Percentiles rank a stretch among this genome's conserved stretches.
Conservation (phyloP, 2,329 filamentous ascomycete species). For the Fusarium verticillioides region DNA sequence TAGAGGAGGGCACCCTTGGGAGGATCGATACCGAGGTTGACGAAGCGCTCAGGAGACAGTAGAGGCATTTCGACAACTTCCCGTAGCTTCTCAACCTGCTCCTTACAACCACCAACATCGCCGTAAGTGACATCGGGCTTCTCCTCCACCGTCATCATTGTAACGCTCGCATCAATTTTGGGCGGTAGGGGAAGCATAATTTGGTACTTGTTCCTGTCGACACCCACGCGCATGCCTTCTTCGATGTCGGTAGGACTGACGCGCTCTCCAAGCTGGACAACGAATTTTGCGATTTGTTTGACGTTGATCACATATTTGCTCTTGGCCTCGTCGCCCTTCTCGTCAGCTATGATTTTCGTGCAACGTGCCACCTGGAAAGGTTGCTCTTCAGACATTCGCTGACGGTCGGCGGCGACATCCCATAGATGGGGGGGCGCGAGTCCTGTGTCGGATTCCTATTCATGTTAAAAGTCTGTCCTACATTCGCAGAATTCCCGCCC, state of each 20-base stretch:
- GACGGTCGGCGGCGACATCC: constrained; percentile 97
- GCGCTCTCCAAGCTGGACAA: constrained; percentile 95
- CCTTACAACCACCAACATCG: constrained; percentile 98
- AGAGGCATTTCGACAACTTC: constrained; percentile 99
- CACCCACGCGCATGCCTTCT: constrained; percentile 98
- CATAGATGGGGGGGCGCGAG: constrained; percentile 98
- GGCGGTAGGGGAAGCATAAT: constrained; percentile 95
- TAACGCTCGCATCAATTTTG: constrained; percentile 98
- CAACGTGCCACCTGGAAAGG: constrained; percentile 96
- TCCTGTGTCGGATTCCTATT: constrained; percentile 94
- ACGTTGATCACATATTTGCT: constrained; percentile 99
- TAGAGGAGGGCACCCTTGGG: constrained; percentile 98
- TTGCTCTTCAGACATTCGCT: constrained; percentile 98
- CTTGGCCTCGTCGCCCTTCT: constrained; percentile 92
- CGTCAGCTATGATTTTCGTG: constrained; percentile 98
- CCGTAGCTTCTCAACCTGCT: constrained; percentile 98
- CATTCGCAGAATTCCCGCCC: constrained; percentile 32
- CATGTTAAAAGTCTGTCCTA: constrained; percentile 33
- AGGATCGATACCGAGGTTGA: constrained; percentile 98
- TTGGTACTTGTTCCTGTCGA: constrained; percentile 99
- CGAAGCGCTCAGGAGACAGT: constrained; percentile 94
- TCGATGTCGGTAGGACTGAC: constrained; percentile 99
- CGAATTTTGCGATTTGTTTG: constrained; percentile 99
- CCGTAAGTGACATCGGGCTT: constrained; percentile 99
- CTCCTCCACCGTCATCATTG: constrained; percentile 99